Percentiles rank a stretch among this genome's conserved stretches.
Evolutionary conservation across 2,329 filamentous ascomycete species (phyloP).

Genomic region (Arachnopeziza araneosa): DNA sequence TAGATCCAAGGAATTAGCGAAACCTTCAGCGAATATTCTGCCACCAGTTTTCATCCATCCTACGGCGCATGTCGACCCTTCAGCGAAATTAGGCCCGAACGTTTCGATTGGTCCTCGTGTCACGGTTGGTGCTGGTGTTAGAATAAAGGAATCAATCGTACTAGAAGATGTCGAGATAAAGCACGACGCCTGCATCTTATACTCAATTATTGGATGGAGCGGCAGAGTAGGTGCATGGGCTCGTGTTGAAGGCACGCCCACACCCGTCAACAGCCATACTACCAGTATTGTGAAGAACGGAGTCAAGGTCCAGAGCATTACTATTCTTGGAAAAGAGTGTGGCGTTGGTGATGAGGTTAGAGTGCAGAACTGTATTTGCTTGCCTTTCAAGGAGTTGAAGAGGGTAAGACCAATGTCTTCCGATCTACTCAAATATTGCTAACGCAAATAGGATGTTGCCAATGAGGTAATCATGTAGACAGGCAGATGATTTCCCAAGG

Average conservation of each 20-base stretch:
- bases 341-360: slow-evolving; percentile 87
- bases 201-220: slow-evolving; percentile 96
- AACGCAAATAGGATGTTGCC: slow-evolving; percentile 63
- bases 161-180: slow-evolving; percentile 93
- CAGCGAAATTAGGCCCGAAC: slow-evolving; percentile 93
- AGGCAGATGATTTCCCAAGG: slow-evolving; percentile 4
- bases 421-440: slow-evolving; percentile 18
- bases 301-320: slow-evolving; percentile 97
- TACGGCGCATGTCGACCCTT: slow-evolving; percentile 82
- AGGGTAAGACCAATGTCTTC: slow-evolving; percentile 54
- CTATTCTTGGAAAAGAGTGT: slow-evolving; percentile 95
- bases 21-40: slow-evolving; percentile 80
- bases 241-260: slow-evolving; percentile 91
- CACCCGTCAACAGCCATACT: slow-evolving; percentile 77
- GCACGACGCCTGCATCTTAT: slow-evolving; percentile 92
- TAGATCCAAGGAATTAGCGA: slow-evolving; percentile 73
- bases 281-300: slow-evolving; percentile 97
- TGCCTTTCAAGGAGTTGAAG: slow-evolving; percentile 98
- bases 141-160: slow-evolving; percentile 94
- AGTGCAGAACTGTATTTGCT: slow-evolving; percentile 95
- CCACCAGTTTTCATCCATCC: slow-evolving; percentile 95
- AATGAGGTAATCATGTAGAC: slow-evolving; percentile 89
- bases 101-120: slow-evolving; percentile 93
- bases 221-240: slow-evolving; percentile 97
- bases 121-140: slow-evolving; percentile 75